Evolutionary conservation across 345 rosid genomes (phyloP).

Genomic region (Populus alba): DNA sequence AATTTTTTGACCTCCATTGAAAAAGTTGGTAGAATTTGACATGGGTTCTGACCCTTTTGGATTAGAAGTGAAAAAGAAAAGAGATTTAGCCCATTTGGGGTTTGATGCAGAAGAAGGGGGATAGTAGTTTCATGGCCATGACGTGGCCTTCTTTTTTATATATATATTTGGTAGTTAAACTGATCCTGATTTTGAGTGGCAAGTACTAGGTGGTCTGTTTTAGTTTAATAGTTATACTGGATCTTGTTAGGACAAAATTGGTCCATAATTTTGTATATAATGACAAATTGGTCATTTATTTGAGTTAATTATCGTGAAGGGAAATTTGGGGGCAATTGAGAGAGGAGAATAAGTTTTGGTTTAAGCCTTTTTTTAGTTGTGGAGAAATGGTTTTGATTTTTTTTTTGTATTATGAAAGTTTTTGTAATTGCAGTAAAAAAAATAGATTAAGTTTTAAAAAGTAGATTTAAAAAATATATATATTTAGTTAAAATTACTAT

Average conservation of each 20-base stretch:
- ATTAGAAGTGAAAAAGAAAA: constrained; percentile 26
- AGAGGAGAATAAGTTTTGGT: not conserved
- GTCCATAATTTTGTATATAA: constrained; percentile 3
- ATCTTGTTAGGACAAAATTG: constrained; percentile 11
- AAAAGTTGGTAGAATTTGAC: constrained; percentile 19
- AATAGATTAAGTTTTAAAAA: no score
- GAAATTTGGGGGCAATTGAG: no score
- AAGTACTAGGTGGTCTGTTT: constrained; percentile 10
- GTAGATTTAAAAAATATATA: no score
- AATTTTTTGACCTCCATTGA: constrained; percentile 21
- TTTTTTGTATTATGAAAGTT: constrained; percentile 9
- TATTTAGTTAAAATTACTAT: no score
- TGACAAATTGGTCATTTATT: not conserved
- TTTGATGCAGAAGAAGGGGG: constrained; percentile 37
- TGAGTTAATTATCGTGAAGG: not conserved
- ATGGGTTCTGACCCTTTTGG: constrained; percentile 30
- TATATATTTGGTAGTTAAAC: not conserved
- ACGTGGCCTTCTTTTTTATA: not conserved
- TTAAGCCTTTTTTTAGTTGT: constrained; percentile 3
- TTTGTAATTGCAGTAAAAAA: no score
- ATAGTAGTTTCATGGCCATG: constrained; percentile 44
- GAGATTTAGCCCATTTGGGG: constrained; percentile 16
- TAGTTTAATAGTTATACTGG: constrained; percentile 5
- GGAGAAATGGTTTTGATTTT: not conserved
- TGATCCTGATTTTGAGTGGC: constrained; percentile 23